Percentiles rank a stretch among this genome's conserved stretches.
Conservation (phyloP, 176 grass and related monocot species). For the Saccharum spontaneum region DNA sequence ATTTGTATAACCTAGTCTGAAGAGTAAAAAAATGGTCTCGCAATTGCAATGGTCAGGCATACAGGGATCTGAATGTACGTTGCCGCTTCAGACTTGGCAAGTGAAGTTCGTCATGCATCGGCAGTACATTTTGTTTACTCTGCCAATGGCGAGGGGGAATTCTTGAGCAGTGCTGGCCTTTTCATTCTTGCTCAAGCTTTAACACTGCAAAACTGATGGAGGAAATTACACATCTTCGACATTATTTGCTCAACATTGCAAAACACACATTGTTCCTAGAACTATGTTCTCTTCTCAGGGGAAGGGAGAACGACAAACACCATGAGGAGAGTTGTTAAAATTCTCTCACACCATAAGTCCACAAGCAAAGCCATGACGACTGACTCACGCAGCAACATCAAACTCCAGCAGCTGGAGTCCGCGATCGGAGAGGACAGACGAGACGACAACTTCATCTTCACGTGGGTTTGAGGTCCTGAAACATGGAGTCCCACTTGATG, state of each 20-base stretch:
- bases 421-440: not conserved
- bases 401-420: not conserved
- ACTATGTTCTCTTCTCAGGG: not conserved
- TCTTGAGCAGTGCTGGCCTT: not conserved
- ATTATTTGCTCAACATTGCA: slow-evolving; percentile 13
- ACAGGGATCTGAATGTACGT: not conserved
- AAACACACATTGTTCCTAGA: not conserved
- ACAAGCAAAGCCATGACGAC: not conserved
- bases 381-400: not conserved
- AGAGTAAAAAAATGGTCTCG: not conserved
- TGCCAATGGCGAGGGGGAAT: not conserved
- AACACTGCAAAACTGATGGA: not conserved
- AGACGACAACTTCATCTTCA: not conserved
- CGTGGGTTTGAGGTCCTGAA: slow-evolving; percentile 60
- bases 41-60: not conserved
- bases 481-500: slow-evolving; percentile 70
- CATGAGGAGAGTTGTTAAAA: slow-evolving; percentile 18
- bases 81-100: not conserved
- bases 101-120: not conserved
- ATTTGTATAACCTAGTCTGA: not conserved
- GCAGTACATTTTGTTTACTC: not conserved
- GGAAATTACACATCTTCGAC: not conserved
- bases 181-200: not conserved
- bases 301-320: not conserved
- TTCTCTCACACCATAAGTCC: slow-evolving; percentile 19